Conservation (phyloP, 345 rosid species). For the Gossypium bickii region DNA sequence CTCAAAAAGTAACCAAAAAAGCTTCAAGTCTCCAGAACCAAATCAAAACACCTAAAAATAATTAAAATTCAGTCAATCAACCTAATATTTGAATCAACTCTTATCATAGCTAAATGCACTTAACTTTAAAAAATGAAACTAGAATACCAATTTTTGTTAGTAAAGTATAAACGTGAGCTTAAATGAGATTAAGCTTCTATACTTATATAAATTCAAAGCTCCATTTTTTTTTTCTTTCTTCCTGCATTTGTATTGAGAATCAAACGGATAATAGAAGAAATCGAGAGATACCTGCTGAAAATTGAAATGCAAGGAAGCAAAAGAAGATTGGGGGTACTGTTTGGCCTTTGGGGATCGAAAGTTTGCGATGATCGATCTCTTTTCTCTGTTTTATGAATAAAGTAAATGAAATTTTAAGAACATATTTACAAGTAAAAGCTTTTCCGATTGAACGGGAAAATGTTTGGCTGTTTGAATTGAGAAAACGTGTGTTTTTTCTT, state of each 20-base stretch:
- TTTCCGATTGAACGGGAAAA: constrained; percentile 5
- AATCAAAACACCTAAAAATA: not conserved
- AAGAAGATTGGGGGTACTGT: not conserved
- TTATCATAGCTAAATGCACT: not conserved
- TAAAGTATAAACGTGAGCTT: not conserved
- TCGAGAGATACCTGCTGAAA: constrained; percentile 5
- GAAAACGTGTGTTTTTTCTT: not conserved
- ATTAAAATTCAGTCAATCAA: not conserved
- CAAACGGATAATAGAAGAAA: not conserved
- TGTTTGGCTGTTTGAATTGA: not conserved
- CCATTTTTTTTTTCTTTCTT: not conserved
- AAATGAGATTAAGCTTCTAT: not conserved
- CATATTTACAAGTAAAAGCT: not conserved
- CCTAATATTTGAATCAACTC: not conserved
- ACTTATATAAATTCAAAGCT: not conserved
- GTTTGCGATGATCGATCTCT: not conserved
- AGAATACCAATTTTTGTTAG: not conserved
- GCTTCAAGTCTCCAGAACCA: not conserved
- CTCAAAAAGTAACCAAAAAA: not conserved
- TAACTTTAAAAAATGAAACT: not conserved
- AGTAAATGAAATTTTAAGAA: not conserved
- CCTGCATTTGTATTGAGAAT: not conserved
- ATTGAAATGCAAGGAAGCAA: not conserved
- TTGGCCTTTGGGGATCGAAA: not conserved
- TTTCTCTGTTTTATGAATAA: not conserved